Evolutionary conservation across 2,329 filamentous ascomycete species (phyloP), one percentile per base, ranked within the genome.

Genomic region (Phyllosticta citrichinensis): DNA sequence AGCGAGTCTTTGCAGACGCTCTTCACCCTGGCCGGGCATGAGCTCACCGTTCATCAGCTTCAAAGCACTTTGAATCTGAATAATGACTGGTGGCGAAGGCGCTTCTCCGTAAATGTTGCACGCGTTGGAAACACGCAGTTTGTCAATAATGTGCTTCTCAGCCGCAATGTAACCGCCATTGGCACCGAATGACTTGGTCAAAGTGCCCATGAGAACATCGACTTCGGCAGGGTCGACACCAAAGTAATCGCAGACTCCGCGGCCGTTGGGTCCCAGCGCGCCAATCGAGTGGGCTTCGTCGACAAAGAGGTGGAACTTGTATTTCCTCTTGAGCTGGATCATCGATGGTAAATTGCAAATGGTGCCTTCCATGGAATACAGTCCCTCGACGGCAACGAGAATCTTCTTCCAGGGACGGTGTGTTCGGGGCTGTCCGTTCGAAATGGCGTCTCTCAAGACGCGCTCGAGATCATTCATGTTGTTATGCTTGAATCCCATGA

Each of bases 391-490:
- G 47, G 93, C 92, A 53, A 99, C 89, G 57, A 99, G 75, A 63
- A 99, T 97, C 84, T 97, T 99, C 82, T 96, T 97, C 94, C 94
- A 99, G 1, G 94, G 94, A 30, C 94, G 88, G 75, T 99, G 94
- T n/a, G 93, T 99, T 66, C 94, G 88, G 58, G 94, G 94, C 73
- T 99, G 94, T 53, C 94, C 94, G 76, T 97, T 93, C 14, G 93
- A 92, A 71, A 99, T 97, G 66, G 87, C 88, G 72, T 97, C 92
- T 52, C 94, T 88, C 6, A 99, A 84, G 67, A 88, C 86, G 63
- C 83, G 83, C 77, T 99, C 94, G 19, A 99, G 81, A 67, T 95
- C 87, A 27, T 76, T 78, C 87, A 97, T 95, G 74, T 97, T 89
- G 73, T 99, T 99, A 81, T 99, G 94, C 80, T 91, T 95, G 82